A percentile compares a stretch with the other conserved stretches of the same genome.
Conservation (phyloP, 1,139 yeast species). For the Yamadazyma atmosphaerica region DNA sequence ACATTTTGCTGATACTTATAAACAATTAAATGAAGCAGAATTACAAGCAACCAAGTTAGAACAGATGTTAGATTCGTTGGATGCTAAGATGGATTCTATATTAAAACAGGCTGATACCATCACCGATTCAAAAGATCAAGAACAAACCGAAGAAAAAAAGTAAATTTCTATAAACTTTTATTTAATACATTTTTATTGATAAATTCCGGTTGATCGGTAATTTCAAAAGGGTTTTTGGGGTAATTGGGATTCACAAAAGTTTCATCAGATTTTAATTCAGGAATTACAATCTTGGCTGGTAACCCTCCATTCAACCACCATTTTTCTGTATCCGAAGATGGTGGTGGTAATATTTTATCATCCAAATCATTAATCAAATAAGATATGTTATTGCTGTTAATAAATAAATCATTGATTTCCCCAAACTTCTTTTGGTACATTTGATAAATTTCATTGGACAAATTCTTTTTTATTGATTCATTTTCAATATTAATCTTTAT, state of each 20-base stretch:
- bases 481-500: conserved; percentile 72
- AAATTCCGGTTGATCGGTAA: conserved; percentile 36
- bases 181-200: conserved; percentile 17
- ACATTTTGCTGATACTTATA: conserved; percentile 36
- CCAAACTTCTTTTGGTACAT: conserved; percentile 47
- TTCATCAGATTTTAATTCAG: conserved; percentile 35
- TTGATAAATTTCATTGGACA: conserved; percentile 63
- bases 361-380: conserved; percentile 29
- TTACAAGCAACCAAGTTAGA: conserved; percentile 43
- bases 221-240: conserved; percentile 70
- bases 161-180: background rate
- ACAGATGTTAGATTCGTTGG: conserved; percentile 44
- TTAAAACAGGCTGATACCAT: conserved; percentile 39
- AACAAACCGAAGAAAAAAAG: conserved; percentile 1
- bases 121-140: conserved; percentile 7
- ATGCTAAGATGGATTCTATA: conserved; percentile 45
- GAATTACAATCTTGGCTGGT: conserved; percentile 64
- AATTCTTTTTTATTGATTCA: conserved; percentile 55
- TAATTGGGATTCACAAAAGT: conserved; percentile 64
- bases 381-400: conserved; percentile 28
- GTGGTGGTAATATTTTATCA: conserved; percentile 67
- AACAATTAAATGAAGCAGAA: conserved; percentile 45
- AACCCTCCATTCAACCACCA: conserved; percentile 93
- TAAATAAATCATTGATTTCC: conserved; percentile 43
- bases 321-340: conserved; percentile 75